Base-by-base conservation (phyloP, 2,329 filamentous ascomycete species). In the Cytospora schulzeri region DNA sequence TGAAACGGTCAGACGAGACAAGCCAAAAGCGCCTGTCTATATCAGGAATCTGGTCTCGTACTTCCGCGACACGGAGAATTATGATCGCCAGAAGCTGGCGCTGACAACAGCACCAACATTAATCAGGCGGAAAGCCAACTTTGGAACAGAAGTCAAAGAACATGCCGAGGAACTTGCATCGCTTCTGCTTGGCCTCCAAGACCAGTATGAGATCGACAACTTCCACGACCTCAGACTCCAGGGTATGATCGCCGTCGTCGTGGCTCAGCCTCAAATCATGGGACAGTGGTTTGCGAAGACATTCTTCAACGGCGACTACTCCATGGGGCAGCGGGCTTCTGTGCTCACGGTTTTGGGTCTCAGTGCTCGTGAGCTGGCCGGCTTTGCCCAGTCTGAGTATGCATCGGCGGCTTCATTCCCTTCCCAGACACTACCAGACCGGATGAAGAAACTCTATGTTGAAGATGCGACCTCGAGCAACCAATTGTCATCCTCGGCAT, bases 241-340 rank as follows among this genome's bases (percentile, higher is more conserved):
- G 74, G 88, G 89, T 17, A 89, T 99, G 80, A 88, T 97, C 53
- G 91, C 93, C 0, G 78, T 97, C 9, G 80, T 97, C 0, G 82
- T 95, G 2, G 88, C 91, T 0, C 86, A 91, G 68, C 92, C 95
- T 0, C 79, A 85, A 57, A 83, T 85, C 60, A 92, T 97, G 85
- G 93, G 88, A 0, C 91, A 87, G 17, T 96, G 92, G 90, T 91
- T 96, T 65, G 88, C 90, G 3, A 87, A 88, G 63, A 90, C 91
- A 0, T 96, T 95, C 73, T 98, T 97, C 73, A 89, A 92, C 51
- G 93, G 93, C 19, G 95, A 99, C 73, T 93, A 95, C 75, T 97
- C 93, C 0, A 80, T 98, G 45, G 86, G 89, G 0, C 94, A 98
- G 74, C 85, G 95, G 48, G 91, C 90, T 9, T 87, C 91, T 0